Percentiles rank a stretch among this genome's conserved stretches.
These are phyloP conservation scores for Phialemonium atrogriseum DNA, from an alignment of 2,329 filamentous ascomycete species.

Conservation along the genomic window DNA sequence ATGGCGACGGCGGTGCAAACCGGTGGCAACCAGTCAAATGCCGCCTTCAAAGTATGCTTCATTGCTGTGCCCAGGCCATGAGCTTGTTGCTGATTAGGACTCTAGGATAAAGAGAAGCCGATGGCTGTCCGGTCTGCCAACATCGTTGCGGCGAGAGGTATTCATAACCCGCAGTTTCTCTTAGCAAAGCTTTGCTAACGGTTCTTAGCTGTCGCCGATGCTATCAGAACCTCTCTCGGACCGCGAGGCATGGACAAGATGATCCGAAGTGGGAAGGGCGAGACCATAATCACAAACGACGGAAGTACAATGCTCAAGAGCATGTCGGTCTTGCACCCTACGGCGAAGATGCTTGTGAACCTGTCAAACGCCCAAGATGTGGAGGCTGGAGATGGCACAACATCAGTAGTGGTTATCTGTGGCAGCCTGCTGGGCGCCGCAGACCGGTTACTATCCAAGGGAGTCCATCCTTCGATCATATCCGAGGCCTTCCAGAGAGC, in stretches of 20 bases:
- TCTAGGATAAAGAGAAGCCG: conserved; percentile 90
- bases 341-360: conserved; percentile 98
- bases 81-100: too few relatives aligned
- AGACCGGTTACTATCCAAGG: conserved; percentile 82
- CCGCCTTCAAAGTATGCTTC: conserved; percentile 1
- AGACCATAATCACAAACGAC: conserved; percentile 99
- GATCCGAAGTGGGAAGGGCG: conserved; percentile 94
- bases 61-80: too few relatives aligned
- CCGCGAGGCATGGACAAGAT: conserved; percentile 99
- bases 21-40: conserved; percentile 1
- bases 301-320: conserved; percentile 98
- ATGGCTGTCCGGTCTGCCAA: conserved; percentile 93
- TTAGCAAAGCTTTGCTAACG: conserved; percentile 20
- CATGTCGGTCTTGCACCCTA: conserved; percentile 99
- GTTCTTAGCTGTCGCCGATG: conserved; percentile 82
- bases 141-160: conserved; percentile 94
- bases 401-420: conserved; percentile 95
- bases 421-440: conserved; percentile 91
- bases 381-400: conserved; percentile 96
- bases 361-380: conserved; percentile 96
- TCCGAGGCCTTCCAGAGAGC: conserved; percentile 96
- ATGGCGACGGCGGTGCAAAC: conserved; percentile 3
- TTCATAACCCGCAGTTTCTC: conserved; percentile 13
- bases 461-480: conserved; percentile 95
- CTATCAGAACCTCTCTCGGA: conserved; percentile 91